Base-by-base conservation (phyloP, 2,329 filamentous ascomycete genomes). In the Podosphaera fusca region DNA sequence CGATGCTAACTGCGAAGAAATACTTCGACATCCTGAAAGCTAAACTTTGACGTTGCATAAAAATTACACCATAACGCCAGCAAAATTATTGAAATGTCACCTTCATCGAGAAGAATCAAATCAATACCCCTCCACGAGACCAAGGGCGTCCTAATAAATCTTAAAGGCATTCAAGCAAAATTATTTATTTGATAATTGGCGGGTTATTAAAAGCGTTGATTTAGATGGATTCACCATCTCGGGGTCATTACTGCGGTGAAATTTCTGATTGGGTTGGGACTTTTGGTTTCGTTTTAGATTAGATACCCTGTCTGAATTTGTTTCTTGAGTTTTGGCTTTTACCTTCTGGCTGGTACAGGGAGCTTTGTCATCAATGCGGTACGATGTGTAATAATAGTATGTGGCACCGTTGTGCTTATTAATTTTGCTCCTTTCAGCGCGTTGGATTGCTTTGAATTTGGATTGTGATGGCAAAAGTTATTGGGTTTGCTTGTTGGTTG, bases 1-100 rank as follows among this genome's bases (percentile, higher is more conserved):
- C 70, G 88, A 95, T 66, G 87, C 86, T 69, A 95, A 96, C 75
- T 95, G 88, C 72, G 87, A 94, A 66, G 85, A 90, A 34, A 90
- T 96, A 63, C 74, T 96, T 59, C 72, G 72, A 63, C 74, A 75
- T 65, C 80, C 80, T 46, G 62, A 63, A 58, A 63, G 64, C 60
- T 64, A 67, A 57, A 50, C 35, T 6, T 38, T 10, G 30, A n/a
- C 38, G 29, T 40, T 21, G 21, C 21, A 21, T 29, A 47, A 10
- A 53, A 8, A 51, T 51, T 46, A 42, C 52, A 45, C n/a, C 31
- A 36, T 50, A 38, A 38, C 10, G 10, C 21, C 21, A 21, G 21
- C 21, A 38, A 6, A 10, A 38, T 38, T 31, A 42, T 57, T n/a
- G 55, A 38, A 10, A 38, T 5, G 35, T 5, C 10, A 10, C 10